Evolutionary conservation across 495 filamentous ascomycete genomes (phyloP).

Genomic region (Aspergillus baeticus): DNA sequence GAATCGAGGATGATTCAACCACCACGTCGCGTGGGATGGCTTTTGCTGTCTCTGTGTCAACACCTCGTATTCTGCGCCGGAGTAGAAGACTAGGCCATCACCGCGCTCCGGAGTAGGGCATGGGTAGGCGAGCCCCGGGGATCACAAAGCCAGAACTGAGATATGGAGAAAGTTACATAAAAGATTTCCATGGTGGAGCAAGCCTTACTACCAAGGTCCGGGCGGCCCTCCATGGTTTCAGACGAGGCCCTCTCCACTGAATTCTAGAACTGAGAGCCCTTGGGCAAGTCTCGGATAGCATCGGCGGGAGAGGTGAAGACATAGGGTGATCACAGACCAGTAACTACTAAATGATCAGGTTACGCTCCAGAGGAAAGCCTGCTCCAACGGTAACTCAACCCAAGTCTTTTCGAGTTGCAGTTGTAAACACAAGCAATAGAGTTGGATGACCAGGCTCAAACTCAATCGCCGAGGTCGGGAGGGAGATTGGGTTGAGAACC

Average conservation of each 20-base stretch:
- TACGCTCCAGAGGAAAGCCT: too few species aligned
- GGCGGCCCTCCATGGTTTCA: background rate
- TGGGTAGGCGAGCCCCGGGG: slow-evolving; percentile 3
- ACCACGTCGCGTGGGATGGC: too few species aligned
- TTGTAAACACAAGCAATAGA: too few species aligned
- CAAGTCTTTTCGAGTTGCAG: too few species aligned
- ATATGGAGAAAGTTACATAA: slow-evolving; percentile 2
- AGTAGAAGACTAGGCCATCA: too few species aligned
- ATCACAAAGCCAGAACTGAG: background rate
- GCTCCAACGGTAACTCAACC: too few species aligned
- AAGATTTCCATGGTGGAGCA: background rate
- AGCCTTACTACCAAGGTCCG: background rate
- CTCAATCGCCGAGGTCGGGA: background rate
- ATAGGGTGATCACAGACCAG: background rate
- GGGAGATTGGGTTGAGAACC: slow-evolving; percentile 2
- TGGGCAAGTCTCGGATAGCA: background rate
- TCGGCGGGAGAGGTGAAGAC: background rate
- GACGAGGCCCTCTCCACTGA: background rate
- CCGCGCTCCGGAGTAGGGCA: background rate
- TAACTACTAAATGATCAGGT: too few species aligned
- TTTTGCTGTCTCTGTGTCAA: too few species aligned
- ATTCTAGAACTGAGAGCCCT: background rate
- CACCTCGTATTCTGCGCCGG: too few species aligned
- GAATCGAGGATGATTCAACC: too few species aligned
- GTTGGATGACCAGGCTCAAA: background rate